Evolutionary conservation across 2,329 filamentous ascomycete genomes (phyloP), one percentile per base, ranked within the genome.

Genomic region (Cyphellophora attinorum): DNA sequence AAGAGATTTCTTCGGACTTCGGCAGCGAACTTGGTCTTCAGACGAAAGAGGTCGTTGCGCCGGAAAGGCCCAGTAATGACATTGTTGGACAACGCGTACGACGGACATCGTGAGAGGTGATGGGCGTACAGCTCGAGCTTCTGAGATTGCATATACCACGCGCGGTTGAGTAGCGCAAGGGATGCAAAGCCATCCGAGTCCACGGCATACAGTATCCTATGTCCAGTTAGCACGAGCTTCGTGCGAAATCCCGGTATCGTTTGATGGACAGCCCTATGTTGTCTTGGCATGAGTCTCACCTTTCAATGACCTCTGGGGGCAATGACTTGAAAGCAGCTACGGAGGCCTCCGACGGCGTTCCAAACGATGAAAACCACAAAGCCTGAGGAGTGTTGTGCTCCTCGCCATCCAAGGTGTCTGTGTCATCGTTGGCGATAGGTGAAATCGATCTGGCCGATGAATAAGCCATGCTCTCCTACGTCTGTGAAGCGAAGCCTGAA

Each of bases 1-100:
- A 88, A 89, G 31, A 85, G 66, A 58, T 84, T 85, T 38, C 81
- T 73, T 57, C 85, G 83, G 45, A 81, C 72, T 52, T 88, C 78
- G 32, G 68, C 68, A 6, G 74, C 69, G 51, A 91, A 88, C 16
- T 74, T 64, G 13, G 66, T 67, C 37, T 82, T 79, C 19, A 89
- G 62, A 13, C 57, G 59, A 29, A 70, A 66, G 4, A 89, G 63
- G 35, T 61, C 60, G 23, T 64, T 56, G 19, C 45, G 38, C 27
- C 45, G 41, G 19, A 52, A 51, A 3, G 54, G 50, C 3, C 43
- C 49, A 16, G 52, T 48, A 27, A 51, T 53, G 19, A 54, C 48
- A 36, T 55, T 58, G 33, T 54, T 52, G 15, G 51, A 53, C 38
- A 60, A 48, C 19, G 60, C 52, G 39, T 59, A 64, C 13, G 62